Evolutionary conservation across 2,329 filamentous ascomycete genomes (phyloP), one percentile per base, ranked within the genome.

Genomic region (Claviceps sp.): DNA sequence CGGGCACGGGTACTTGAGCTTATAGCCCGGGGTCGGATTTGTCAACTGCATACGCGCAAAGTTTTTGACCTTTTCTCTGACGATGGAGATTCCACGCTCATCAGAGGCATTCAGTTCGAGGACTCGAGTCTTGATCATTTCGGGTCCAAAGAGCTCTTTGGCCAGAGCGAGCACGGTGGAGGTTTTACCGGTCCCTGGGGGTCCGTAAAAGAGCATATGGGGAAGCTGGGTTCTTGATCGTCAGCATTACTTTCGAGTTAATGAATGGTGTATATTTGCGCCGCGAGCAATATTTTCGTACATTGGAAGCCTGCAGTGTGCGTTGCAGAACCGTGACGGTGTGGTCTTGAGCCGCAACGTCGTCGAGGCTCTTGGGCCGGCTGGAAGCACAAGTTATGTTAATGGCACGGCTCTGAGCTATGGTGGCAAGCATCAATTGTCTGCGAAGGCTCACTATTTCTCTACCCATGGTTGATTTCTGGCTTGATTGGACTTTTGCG

Each of bases 171-270:
- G 86, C 61, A 99, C 89, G 0, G 94, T 98, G 2, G 89, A 95
- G 1, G 93, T 99, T 73, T 99, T 99, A 60, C 93, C 93, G 0
- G 93, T 98, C 43, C 93, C 93, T 0, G 93, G 94, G 0, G 94
- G 93, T 4, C 93, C 93, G 66, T 98, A 98, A 76, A 97, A 97
- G 62, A 99, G 87, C 89, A 98, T 96, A 70, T 99, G 94, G 3
- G 93, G 93, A 41, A 98, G 85, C 81, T 64, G 50, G 37, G 49
- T 52, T 54, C 39, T 55, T 4, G 30, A 52, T 30, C 8, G 41
- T 50, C 39, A 39, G 50, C 19, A 37, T 44, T 16, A 11, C 16
- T 37, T 14, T 46, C 19, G 13, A 17, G 6, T 14, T 11, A 38
- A 1, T 7, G 13, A 6, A 7, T 37, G 8, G 8, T 22, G 11